Evolutionary conservation across 2,329 filamentous ascomycete species (phyloP).

Genomic region (Aspergillus japonicus): DNA sequence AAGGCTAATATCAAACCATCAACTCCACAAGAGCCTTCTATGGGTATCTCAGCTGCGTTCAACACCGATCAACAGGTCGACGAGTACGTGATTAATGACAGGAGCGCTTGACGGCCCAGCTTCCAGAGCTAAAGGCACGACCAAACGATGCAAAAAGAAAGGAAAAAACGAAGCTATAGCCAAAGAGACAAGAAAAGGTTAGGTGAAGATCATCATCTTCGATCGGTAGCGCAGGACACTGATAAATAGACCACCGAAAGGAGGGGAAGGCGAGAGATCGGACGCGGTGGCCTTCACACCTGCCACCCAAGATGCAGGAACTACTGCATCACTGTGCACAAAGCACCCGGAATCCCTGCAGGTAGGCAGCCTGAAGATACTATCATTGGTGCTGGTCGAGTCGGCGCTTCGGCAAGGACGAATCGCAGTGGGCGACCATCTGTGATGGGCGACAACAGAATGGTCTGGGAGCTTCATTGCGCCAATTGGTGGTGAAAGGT

Average conservation of each 20-base stretch:
- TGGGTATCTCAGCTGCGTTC: conserved; percentile 30
- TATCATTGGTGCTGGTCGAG: conserved; percentile 19
- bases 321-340: conserved; percentile 37
- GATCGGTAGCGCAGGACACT: conserved; percentile 24
- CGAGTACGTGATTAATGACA: conserved; percentile 21
- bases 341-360: conserved; percentile 16
- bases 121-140: conserved; percentile 36
- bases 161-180: conserved; percentile 28
- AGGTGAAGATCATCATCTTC: conserved; percentile 22
- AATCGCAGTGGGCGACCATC: background rate
- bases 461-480: conserved; percentile 2
- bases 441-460: conserved; percentile 12
- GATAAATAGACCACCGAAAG: conserved; percentile 30
- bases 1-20: conserved; percentile 7
- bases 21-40: conserved; percentile 17
- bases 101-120: conserved; percentile 28
- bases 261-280: conserved; percentile 17
- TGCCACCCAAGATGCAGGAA: conserved; percentile 24
- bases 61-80: conserved; percentile 36
- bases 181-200: conserved; percentile 13
- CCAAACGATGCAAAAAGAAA: conserved; percentile 22
- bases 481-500: conserved; percentile 15
- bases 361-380: conserved; percentile 8
- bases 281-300: conserved; percentile 15
- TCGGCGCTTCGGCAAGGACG: conserved; percentile 21